phyloP scores from a whole-genome alignment of 805 yeast genomes.

The Teunomyces panamensis region DNA sequence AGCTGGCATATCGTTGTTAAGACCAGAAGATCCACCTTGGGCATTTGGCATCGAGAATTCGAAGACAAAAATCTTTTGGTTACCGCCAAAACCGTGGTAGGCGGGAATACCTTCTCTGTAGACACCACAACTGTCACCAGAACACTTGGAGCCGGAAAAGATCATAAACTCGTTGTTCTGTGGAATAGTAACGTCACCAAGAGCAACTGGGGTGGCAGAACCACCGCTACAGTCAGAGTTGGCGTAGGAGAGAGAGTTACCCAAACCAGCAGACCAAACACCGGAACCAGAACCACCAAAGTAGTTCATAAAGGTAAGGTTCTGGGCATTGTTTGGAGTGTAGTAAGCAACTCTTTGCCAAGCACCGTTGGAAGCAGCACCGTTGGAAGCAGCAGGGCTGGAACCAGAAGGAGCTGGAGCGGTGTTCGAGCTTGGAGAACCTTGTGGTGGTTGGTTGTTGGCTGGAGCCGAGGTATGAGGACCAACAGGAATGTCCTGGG shows the following conservation, averaged over 20 bases:
- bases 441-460: not conserved
- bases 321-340: slow-evolving; percentile 65
- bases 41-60: slow-evolving; percentile 93
- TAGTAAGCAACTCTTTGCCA: slow-evolving; percentile 77
- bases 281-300: slow-evolving; percentile 91
- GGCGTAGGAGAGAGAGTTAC: slow-evolving; percentile 87
- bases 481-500: slow-evolving; percentile 18
- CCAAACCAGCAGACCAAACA: slow-evolving; percentile 80
- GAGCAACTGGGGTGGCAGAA: slow-evolving; percentile 64
- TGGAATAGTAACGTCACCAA: slow-evolving; percentile 63
- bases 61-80: slow-evolving; percentile 79
- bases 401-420: slow-evolving; percentile 21
- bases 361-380: slow-evolving; percentile 41
- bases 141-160: slow-evolving; percentile 63
- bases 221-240: slow-evolving; percentile 74
- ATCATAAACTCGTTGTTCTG: slow-evolving; percentile 81
- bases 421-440: slow-evolving; percentile 4
- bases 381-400: slow-evolving; percentile 3
- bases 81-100: slow-evolving; percentile 89
- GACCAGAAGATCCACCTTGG: slow-evolving; percentile 39
- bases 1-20: slow-evolving; percentile 95
- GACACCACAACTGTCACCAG: slow-evolving; percentile 15
- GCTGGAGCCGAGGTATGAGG: slow-evolving; percentile 6
- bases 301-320: slow-evolving; percentile 81
- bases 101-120: slow-evolving; percentile 62